These are phyloP conservation scores for Didymosphaeria variabile DNA, from an alignment of 2,329 filamentous ascomycete genomes.

Conservation along the genomic window DNA sequence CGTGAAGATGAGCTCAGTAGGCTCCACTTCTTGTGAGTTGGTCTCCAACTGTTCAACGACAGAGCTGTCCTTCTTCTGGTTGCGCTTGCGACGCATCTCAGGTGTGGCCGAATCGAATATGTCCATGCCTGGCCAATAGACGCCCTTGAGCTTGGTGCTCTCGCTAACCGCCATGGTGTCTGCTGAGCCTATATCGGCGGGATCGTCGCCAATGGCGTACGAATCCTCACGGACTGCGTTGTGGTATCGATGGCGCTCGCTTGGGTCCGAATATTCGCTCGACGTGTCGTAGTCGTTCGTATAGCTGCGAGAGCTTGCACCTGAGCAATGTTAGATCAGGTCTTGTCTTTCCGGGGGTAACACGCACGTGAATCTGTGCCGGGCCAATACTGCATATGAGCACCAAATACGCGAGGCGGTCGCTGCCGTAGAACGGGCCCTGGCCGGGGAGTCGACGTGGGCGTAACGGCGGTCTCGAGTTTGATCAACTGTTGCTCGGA, in stretches of 20 bases:
- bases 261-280: slow-evolving; percentile 48
- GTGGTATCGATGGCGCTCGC: slow-evolving; percentile 36
- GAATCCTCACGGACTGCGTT: slow-evolving; percentile 34
- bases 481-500: slow-evolving; percentile 49
- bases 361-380: slow-evolving; percentile 6
- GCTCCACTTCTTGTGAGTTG: slow-evolving; percentile 70
- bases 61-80: slow-evolving; percentile 79
- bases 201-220: slow-evolving; percentile 45
- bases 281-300: slow-evolving; percentile 51
- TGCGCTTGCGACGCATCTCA: slow-evolving; percentile 76
- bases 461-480: slow-evolving; percentile 38
- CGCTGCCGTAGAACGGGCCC: slow-evolving; percentile 44
- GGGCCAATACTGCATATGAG: slow-evolving; percentile 51
- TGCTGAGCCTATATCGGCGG: slow-evolving; percentile 29
- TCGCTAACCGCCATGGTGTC: slow-evolving; percentile 47
- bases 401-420: slow-evolving; percentile 32
- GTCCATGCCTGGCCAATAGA: slow-evolving; percentile 80
- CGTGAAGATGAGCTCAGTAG: slow-evolving; percentile 71
- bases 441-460: slow-evolving; percentile 39
- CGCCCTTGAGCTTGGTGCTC: slow-evolving; percentile 70
- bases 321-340: slow-evolving; percentile 32
- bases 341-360: not conserved
- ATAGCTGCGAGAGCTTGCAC: slow-evolving; percentile 47
- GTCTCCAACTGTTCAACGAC: slow-evolving; percentile 73
- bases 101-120: slow-evolving; percentile 82